Conservation (phyloP, 495 filamentous ascomycete species). For the Saxophila tyrrhenica region DNA sequence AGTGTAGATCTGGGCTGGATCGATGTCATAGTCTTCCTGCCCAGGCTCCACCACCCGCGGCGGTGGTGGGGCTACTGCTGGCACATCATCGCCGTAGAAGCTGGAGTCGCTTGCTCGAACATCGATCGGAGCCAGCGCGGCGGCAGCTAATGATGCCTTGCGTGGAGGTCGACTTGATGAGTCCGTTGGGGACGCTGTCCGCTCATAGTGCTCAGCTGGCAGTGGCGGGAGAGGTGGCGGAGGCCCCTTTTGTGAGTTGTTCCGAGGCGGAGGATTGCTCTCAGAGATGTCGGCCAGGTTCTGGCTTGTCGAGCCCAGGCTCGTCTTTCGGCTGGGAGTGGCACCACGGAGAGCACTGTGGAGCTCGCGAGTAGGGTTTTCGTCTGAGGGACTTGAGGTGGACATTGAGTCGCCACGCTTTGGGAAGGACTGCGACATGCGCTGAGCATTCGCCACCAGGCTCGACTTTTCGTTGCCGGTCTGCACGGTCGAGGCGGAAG, state of each 20-base stretch:
- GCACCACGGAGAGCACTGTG: slow-evolving; percentile 3
- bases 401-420: slow-evolving; percentile 10
- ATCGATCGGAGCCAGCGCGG: neutral
- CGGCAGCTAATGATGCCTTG: neutral
- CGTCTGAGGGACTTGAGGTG: slow-evolving; percentile 1
- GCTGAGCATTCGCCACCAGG: slow-evolving; percentile 50
- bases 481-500: slow-evolving; percentile 36
- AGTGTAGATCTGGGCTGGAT: slow-evolving; percentile 5
- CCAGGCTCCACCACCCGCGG: neutral
- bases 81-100: slow-evolving; percentile 52
- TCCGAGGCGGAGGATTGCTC: slow-evolving; percentile 5
- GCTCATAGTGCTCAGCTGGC: neutral
- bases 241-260: slow-evolving; percentile 6
- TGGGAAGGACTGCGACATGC: slow-evolving; percentile 48
- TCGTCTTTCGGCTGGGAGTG: slow-evolving; percentile 6
- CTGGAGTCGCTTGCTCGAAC: slow-evolving; percentile 40
- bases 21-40: slow-evolving; percentile 2
- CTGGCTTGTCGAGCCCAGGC: slow-evolving; percentile 2
- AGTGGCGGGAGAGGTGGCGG: slow-evolving; percentile 13
- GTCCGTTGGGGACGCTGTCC: neutral
- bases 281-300: neutral
- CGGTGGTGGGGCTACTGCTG: slow-evolving; percentile 36
- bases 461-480: slow-evolving; percentile 48
- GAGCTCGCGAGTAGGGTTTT: slow-evolving; percentile 3
- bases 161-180: neutral